Percentiles rank a stretch among this genome's conserved stretches.
Conservation (phyloP, 352 stramenopile genomes). For the Globisporangium splendens region DNA sequence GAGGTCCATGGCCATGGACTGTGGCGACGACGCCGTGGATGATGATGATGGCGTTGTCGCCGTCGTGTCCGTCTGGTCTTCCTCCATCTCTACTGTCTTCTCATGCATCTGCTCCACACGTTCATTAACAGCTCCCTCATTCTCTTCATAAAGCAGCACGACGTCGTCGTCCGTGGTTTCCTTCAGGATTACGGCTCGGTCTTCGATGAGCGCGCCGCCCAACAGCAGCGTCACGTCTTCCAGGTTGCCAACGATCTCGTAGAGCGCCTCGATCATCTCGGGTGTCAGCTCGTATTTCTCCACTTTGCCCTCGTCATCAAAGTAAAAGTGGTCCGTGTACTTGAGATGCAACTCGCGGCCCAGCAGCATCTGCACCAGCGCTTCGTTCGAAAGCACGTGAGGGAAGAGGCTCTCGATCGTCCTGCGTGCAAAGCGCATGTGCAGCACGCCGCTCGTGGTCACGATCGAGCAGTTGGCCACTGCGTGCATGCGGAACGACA, state of each 20-base stretch:
- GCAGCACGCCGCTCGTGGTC: slow-evolving; percentile 19
- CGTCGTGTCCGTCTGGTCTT: neutral
- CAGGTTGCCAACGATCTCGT: slow-evolving; percentile 24
- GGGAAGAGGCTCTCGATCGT: slow-evolving; percentile 38
- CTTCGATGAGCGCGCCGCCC: slow-evolving; percentile 10
- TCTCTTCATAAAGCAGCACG: neutral
- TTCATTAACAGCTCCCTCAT: neutral
- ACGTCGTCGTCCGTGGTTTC: neutral
- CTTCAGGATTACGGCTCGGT: slow-evolving; percentile 4
- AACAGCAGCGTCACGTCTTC: slow-evolving; percentile 24
- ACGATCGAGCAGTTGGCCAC: slow-evolving; percentile 14
- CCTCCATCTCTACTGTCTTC: neutral
- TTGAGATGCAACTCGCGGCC: slow-evolving; percentile 25
- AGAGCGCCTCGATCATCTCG: slow-evolving; percentile 27
- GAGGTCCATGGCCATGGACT: slow-evolving; percentile 7
- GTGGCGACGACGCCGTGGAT: slow-evolving; percentile 1
- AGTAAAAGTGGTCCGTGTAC: slow-evolving; percentile 30
- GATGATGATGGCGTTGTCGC: neutral
- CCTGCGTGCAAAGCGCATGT: slow-evolving; percentile 28
- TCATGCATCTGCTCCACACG: no score
- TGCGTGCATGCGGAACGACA: slow-evolving; percentile 11
- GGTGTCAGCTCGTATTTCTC: slow-evolving; percentile 16
- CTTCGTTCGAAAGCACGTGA: slow-evolving; percentile 19
- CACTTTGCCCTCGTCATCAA: slow-evolving; percentile 19
- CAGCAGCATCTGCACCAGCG: slow-evolving; percentile 27